A percentile compares a stretch with the other conserved stretches of the same genome.
Evolutionary conservation across 129 eudicot genomes (phyloP).

Genomic region (Smallanthus sonchifolius): DNA sequence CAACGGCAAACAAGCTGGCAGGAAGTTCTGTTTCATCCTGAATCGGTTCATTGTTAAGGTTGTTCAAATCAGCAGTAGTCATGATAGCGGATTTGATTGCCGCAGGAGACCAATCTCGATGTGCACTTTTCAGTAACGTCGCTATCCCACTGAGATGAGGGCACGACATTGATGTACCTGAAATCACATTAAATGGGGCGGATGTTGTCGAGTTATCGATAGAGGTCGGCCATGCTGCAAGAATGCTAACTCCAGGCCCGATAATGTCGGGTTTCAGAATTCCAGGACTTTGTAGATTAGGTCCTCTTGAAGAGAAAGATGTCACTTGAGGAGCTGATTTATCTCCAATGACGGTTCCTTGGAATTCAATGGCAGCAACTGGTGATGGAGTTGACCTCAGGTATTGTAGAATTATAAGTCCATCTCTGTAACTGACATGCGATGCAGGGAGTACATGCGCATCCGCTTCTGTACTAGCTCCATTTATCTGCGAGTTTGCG

Average conservation of each 20-base stretch:
- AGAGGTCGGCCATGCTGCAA: conserved; percentile 52
- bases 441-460: conserved; percentile 59
- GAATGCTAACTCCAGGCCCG: conserved; percentile 58
- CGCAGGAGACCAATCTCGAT: conserved; percentile 62
- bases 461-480: conserved; percentile 39
- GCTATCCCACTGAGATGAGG: conserved; percentile 63
- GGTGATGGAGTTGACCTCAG: conserved; percentile 50
- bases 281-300: conserved; percentile 43
- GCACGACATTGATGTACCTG: conserved; percentile 59
- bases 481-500: conserved; percentile 30
- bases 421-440: conserved; percentile 40
- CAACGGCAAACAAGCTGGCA: conserved; percentile 39
- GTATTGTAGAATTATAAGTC: conserved; percentile 32
- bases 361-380: conserved; percentile 43
- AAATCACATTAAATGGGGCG: conserved; percentile 33
- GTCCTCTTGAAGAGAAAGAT: conserved; percentile 54
- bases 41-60: conserved; percentile 36
- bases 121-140: conserved; percentile 41
- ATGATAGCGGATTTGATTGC: conserved; percentile 53
- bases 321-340: conserved; percentile 41
- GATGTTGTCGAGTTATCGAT: conserved; percentile 28
- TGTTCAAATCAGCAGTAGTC: conserved; percentile 44
- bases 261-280: conserved; percentile 53
- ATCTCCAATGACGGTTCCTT: conserved; percentile 46
- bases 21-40: conserved; percentile 33